Base-by-base conservation (phyloP, 345 rosid genomes). In the Euphorbia peplus region DNA sequence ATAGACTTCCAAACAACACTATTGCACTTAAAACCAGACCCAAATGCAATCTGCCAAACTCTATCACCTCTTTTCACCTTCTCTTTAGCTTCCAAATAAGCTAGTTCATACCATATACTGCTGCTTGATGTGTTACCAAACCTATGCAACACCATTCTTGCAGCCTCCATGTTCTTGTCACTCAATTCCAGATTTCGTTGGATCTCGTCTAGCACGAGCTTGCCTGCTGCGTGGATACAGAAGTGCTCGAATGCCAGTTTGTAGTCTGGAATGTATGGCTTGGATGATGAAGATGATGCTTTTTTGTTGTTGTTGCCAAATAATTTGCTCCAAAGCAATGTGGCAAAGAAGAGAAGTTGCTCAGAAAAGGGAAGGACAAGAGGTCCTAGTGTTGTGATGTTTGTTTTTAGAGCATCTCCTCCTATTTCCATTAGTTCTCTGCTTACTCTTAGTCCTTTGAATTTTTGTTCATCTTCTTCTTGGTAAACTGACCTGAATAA, bases 161-260 rank as follows among this genome's bases (percentile, higher is more conserved):
- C 91, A 25, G 96, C 88, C 73, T 93, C 96, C 80, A 89, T 78
- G 86, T 93, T 89, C 61, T 74, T 70, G 28, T 85, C 92, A 52
- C 90, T 93, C 57, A 93, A 82, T 58, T 82, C 92, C 24, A 91
- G 91, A 79, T 93, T 93, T 75, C 88, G 82, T 66, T 88, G 90
- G 47, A 93, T 89, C 85, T 90, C 96, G 37, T 93, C 95, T 1
- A 93, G 86, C 67, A 91, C 88, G 0, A 80, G 71, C 83, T 83
- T 93, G 95, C 96, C 82, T 0, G 97, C 87, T 4, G 95, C 95
- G 12, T 93, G 97, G 67, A 93, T 76, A 68, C 97, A 93, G 72
- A 93, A 91, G 66, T 93, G 97, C 80, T 91, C 97, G 30, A 93
- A 93, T 26, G 98, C 98, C 0, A 89, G 96, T 83, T 89, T 93